These are phyloP conservation scores for Orychophragmus violaceus DNA, from an alignment of 345 rosid species.

Conservation along the genomic window DNA sequence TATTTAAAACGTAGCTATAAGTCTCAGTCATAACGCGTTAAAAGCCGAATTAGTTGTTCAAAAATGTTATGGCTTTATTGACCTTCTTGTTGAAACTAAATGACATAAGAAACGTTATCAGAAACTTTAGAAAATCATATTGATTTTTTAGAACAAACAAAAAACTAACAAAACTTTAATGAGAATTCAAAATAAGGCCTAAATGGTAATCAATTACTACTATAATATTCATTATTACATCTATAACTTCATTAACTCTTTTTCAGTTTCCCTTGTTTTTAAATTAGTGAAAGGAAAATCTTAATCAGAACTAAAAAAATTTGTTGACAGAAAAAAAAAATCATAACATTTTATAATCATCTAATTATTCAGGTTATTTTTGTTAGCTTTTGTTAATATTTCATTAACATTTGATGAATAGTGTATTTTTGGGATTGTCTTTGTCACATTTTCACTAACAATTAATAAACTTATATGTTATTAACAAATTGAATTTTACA, in stretches of 20 bases:
- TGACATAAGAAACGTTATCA: too few species aligned
- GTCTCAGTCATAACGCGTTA: neutral
- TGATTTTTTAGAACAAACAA: too few species aligned
- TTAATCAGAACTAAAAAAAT: too few species aligned
- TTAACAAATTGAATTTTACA: too few species aligned
- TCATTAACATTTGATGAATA: neutral
- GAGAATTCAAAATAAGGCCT: neutral
- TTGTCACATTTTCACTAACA: neutral
- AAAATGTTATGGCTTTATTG: neutral
- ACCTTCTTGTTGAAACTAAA: too few species aligned
- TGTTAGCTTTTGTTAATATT: neutral
- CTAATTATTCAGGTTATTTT: neutral
- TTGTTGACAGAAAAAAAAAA: too few species aligned
- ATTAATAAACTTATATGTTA: too few species aligned
- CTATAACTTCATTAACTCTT: neutral
- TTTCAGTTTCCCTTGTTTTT: neutral
- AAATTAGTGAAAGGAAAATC: neutral
- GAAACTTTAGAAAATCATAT: too few species aligned
- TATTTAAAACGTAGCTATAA: constrained; percentile 8
- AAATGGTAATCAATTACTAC: neutral
- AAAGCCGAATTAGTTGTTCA: neutral
- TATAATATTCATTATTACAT: neutral
- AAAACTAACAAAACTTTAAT: neutral
- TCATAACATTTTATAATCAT: neutral
- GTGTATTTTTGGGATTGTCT: neutral